Base-by-base conservation (phyloP, 306 rosid genomes). In the Ochetophila trinervis region DNA sequence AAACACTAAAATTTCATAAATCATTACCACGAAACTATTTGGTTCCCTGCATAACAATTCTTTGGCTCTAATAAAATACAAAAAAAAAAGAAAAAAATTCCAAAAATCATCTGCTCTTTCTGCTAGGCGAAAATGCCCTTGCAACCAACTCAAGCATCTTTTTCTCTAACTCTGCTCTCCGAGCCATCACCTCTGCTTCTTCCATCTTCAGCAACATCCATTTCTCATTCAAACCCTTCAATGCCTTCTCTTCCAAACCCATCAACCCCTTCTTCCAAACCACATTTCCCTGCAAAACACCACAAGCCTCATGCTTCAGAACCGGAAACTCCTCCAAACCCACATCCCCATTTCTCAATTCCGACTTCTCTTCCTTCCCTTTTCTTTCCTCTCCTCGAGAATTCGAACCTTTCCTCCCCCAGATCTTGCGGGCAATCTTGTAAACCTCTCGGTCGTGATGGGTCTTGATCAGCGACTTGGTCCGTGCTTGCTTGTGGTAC, bases 401-500 rank as follows among this genome's bases (percentile, higher is more conserved):
- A 10, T 6, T 11, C 10, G 65, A 12, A 6, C 10, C 6, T 15
- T 4, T 47, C 60, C 62, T 62, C 8, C 79, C 79, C 79, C 79
- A 75, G 60, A 75, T 75, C 65, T 42, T 47, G 65, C 74, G 74
- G 3, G 74, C 68, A 17, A 61, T 49, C n/a, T 55, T 66, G 54
- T 53, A 40, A 47, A 75, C 53, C 17, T 21, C 40, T 2, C 36
- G 60, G 36, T 75, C 74, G 64, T 74, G 73, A 15, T 63, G 68
- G 23, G 73, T 74, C 23, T 67, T 53, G 58, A 68, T 20, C 20
- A 55, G 63, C 18, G 79, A 67, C 35, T 75, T 68, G 19, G 74
- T 61, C 57, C 79, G 24, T 1, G 69, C 79, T 35, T 60, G 63
- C 21, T 69, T 42, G 54, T 75, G 70, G 74, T 75, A 75, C 65